Percentiles rank a stretch among this genome's conserved stretches.
phyloP scores from a whole-genome alignment of 441 rosid species.

The Populus hybrid region DNA sequence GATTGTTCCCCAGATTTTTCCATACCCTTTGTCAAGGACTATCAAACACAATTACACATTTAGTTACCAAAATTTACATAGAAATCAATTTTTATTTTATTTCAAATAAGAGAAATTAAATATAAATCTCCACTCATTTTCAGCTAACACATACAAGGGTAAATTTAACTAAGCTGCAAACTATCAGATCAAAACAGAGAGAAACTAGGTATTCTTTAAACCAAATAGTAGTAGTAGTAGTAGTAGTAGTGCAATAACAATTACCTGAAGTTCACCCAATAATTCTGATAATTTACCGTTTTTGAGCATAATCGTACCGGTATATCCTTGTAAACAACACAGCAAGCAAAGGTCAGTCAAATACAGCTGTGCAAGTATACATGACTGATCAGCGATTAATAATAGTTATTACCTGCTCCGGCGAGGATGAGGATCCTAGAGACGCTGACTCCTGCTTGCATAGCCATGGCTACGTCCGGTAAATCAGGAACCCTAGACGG shows the following conservation, averaged over 20 bases:
- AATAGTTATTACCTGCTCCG: conserved; percentile 57
- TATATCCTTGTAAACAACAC: conserved; percentile 47
- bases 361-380: background rate
- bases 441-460: conserved; percentile 72
- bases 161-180: background rate
- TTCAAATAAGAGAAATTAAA: too few relatives aligned
- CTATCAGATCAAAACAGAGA: background rate
- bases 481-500: conserved; percentile 22
- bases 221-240: background rate
- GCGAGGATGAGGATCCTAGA: conserved; percentile 62
- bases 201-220: background rate
- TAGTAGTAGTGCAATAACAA: background rate
- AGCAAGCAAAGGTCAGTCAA: background rate
- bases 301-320: conserved; percentile 62
- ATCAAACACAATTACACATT: background rate
- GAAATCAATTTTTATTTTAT: background rate
- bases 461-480: conserved; percentile 47
- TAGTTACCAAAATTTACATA: background rate
- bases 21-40: conserved; percentile 52
- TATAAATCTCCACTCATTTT: background rate
- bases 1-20: conserved; percentile 46
- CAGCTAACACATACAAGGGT: background rate
- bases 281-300: conserved; percentile 78
- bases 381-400: background rate
- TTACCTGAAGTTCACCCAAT: conserved; percentile 71